phyloP scores from a whole-genome alignment of 1,139 yeast species.

The Candida glucosophila region DNA sequence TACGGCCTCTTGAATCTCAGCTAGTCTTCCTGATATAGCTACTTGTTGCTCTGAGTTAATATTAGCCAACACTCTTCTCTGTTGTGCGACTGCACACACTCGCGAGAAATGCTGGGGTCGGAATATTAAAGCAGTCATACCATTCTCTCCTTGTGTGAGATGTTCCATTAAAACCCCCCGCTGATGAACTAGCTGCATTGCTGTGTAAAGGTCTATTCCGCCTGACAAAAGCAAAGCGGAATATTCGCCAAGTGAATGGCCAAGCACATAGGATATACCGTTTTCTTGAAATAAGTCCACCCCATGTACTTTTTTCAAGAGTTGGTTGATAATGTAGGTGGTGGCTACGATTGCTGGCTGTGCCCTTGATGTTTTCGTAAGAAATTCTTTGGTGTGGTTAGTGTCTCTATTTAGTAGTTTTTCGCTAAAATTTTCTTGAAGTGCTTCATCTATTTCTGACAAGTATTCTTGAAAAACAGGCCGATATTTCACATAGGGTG shows the following conservation, averaged over 20 bases:
- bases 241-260: constrained; percentile 57
- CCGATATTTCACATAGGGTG: constrained; percentile 12
- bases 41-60: constrained; percentile 34
- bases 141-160: constrained; percentile 9
- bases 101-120: constrained; percentile 11
- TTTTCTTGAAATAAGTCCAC: constrained; percentile 15
- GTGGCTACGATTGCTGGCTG: constrained; percentile 55
- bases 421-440: constrained; percentile 40
- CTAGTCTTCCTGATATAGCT: constrained; percentile 35
- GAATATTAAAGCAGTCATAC: constrained; percentile 32
- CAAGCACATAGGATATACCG: constrained; percentile 25
- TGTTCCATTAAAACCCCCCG: constrained; percentile 48
- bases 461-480: constrained; percentile 11
- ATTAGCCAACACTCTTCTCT: constrained; percentile 27
- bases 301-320: constrained; percentile 17
- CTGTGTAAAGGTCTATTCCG: constrained; percentile 29
- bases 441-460: constrained; percentile 53
- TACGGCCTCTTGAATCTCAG: constrained; percentile 12
- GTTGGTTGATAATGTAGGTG: constrained; percentile 27
- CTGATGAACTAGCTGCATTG: constrained; percentile 38
- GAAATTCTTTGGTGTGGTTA: constrained; percentile 10
- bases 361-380: constrained; percentile 40
- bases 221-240: constrained; percentile 40
- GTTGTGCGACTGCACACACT: constrained; percentile 12
- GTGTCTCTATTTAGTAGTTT: constrained; percentile 10